These are phyloP conservation scores for Austroboletus niveus DNA, from an alignment of 1,284 basidiomycete genomes.

Conservation along the genomic window DNA sequence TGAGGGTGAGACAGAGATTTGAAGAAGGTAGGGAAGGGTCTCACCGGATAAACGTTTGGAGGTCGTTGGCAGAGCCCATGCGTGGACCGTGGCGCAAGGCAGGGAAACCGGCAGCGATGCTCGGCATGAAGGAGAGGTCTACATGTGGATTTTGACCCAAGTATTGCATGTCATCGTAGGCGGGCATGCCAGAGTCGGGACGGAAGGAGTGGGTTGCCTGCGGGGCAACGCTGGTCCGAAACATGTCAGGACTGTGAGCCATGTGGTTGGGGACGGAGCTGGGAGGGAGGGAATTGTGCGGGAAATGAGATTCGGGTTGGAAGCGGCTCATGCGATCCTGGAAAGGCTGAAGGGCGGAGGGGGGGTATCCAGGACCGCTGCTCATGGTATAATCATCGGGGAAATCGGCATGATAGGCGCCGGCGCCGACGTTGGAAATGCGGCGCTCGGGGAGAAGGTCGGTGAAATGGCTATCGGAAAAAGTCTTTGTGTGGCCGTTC, in stretches of 20 bases:
- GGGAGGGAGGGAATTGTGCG: constrained; percentile 40
- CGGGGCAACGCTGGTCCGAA: constrained; percentile 59
- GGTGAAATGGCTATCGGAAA: constrained; percentile 45
- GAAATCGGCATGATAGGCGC: constrained; percentile 53
- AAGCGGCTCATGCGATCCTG: constrained; percentile 56
- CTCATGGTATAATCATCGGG: constrained; percentile 61
- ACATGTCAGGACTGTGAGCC: constrained; percentile 48
- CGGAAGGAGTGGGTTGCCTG: constrained; percentile 62
- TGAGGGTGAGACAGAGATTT: constrained; percentile 14
- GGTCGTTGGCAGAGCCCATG: constrained; percentile 62
- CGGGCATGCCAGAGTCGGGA: constrained; percentile 43
- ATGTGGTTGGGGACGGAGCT: constrained; percentile 44
- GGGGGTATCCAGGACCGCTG: constrained; percentile 45
- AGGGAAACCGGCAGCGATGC: constrained; percentile 59
- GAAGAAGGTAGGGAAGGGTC: constrained; percentile 19
- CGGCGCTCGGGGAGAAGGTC: constrained; percentile 61
- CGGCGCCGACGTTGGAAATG: constrained; percentile 43
- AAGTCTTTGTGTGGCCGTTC: constrained; percentile 50
- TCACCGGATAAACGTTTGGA: constrained; percentile 79
- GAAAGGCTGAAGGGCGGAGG: constrained; percentile 51
- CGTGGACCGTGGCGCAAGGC: constrained; percentile 60
- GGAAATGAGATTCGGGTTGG: constrained; percentile 47
- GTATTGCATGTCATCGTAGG: constrained; percentile 61
- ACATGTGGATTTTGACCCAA: constrained; percentile 48
- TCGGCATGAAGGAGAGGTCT: constrained; percentile 57